phyloP scores from a whole-genome alignment of 805 yeast species.

The Komagataella populi region DNA sequence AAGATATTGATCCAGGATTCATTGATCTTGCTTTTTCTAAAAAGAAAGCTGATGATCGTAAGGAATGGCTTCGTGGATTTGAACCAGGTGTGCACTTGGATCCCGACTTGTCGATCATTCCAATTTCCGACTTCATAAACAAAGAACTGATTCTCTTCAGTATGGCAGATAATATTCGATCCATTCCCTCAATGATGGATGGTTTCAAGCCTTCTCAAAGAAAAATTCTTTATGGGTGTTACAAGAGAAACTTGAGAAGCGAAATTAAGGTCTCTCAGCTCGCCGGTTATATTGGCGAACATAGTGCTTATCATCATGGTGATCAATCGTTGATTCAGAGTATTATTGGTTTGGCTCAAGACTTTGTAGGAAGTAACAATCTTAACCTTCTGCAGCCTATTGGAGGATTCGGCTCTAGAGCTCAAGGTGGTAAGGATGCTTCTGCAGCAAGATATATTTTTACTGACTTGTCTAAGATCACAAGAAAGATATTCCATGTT shows the following conservation, averaged over 20 bases:
- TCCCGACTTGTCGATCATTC: slow-evolving; percentile 61
- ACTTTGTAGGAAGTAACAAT: slow-evolving; percentile 87
- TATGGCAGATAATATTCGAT: slow-evolving; percentile 92
- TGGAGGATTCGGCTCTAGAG: slow-evolving; percentile 94
- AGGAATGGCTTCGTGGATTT: slow-evolving; percentile 89
- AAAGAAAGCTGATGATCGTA: slow-evolving; percentile 92
- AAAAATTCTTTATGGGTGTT: slow-evolving; percentile 80
- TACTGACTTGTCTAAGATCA: slow-evolving; percentile 68
- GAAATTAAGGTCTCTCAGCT: slow-evolving; percentile 87
- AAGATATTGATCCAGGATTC: slow-evolving; percentile 59
- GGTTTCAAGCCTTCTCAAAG: slow-evolving; percentile 97
- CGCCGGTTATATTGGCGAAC: slow-evolving; percentile 79
- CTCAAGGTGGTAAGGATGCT: slow-evolving; percentile 95
- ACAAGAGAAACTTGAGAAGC: slow-evolving; percentile 58
- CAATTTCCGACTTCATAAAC: slow-evolving; percentile 87
- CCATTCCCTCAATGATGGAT: slow-evolving; percentile 87
- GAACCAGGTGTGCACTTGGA: slow-evolving; percentile 89
- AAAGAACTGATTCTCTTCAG: slow-evolving; percentile 90
- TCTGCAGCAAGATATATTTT: slow-evolving; percentile 96
- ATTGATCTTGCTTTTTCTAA: slow-evolving; percentile 93
- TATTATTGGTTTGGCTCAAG: slow-evolving; percentile 88
- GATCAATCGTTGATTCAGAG: slow-evolving; percentile 81
- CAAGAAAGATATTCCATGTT: slow-evolving; percentile 64
- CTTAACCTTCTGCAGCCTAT: slow-evolving; percentile 74
- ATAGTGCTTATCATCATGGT: slow-evolving; percentile 93